Conservation (phyloP, 2,329 filamentous ascomycete species). For the Cladorrhinum sp. region DNA sequence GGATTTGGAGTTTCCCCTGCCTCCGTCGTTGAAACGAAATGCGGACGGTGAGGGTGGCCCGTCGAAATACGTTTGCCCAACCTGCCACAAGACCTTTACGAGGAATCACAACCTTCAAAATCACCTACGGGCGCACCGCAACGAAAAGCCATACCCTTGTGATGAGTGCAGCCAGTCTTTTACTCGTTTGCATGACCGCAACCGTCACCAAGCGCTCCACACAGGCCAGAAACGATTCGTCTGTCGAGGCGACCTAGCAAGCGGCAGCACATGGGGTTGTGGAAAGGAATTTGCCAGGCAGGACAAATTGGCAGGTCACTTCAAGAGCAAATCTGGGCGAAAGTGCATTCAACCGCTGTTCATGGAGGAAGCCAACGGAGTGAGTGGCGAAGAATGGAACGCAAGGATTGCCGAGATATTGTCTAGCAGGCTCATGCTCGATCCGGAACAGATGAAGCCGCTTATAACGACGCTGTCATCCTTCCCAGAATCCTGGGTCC, state of each 20-base stretch:
- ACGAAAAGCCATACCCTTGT: slow-evolving; percentile 23
- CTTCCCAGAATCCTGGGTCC: neutral
- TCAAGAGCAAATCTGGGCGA: slow-evolving; percentile 22
- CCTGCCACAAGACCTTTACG: slow-evolving; percentile 26
- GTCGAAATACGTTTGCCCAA: slow-evolving; percentile 16
- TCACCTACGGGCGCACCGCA: slow-evolving; percentile 23
- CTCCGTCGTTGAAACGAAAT: slow-evolving; percentile 5
- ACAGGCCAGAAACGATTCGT: slow-evolving; percentile 22
- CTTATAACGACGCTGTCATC: neutral
- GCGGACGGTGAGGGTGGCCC: neutral
- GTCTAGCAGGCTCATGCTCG: neutral
- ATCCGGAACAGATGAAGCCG: neutral
- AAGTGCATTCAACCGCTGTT: slow-evolving; percentile 20
- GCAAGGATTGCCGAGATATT: neutral
- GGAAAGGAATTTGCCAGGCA: slow-evolving; percentile 20
- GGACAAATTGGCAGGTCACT: slow-evolving; percentile 26
- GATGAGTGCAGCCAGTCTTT: slow-evolving; percentile 21
- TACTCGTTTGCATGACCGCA: slow-evolving; percentile 20
- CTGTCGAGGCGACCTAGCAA: slow-evolving; percentile 24
- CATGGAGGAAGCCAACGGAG: slow-evolving; percentile 3
- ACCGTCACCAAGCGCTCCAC: slow-evolving; percentile 24
- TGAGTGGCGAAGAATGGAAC: neutral
- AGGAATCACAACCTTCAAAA: slow-evolving; percentile 23
- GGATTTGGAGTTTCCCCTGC: slow-evolving; percentile 18
- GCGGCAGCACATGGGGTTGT: slow-evolving; percentile 27